Evolutionary conservation across 345 rosid genomes (phyloP).

Genomic region (Heritiera littoralis): DNA sequence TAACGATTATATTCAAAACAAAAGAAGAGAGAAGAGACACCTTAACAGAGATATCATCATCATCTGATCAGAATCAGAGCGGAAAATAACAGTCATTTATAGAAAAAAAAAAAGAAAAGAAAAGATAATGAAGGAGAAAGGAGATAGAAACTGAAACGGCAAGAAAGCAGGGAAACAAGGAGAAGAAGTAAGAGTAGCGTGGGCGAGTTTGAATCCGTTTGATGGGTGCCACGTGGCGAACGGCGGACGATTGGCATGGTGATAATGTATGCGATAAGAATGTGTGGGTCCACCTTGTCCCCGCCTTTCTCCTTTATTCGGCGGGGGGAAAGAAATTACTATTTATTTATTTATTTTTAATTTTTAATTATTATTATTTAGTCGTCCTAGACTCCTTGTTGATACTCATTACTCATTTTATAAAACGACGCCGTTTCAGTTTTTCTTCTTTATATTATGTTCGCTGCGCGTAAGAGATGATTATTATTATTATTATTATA

Average conservation of each 20-base stretch:
- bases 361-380: too few species aligned
- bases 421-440: too few species aligned
- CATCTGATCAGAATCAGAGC: neutral
- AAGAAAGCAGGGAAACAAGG: neutral
- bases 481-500: too few species aligned
- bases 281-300: slow-evolving; percentile 1
- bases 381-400: too few species aligned
- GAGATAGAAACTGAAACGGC: neutral
- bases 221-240: slow-evolving; percentile 18
- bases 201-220: neutral
- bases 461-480: too few species aligned
- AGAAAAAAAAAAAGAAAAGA: neutral
- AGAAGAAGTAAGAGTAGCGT: neutral
- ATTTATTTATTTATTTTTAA: neutral
- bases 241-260: neutral
- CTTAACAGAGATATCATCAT: neutral
- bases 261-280: neutral
- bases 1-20: neutral
- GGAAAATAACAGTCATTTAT: neutral
- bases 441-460: too few species aligned
- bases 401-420: too few species aligned
- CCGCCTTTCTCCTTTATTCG: neutral
- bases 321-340: neutral
- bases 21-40: neutral
- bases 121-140: neutral